A percentile compares a stretch with the other conserved stretches of the same genome.
Evolutionary conservation across 176 grass and related monocot genomes (phyloP).

Genomic region (Oryza glumipatula): DNA sequence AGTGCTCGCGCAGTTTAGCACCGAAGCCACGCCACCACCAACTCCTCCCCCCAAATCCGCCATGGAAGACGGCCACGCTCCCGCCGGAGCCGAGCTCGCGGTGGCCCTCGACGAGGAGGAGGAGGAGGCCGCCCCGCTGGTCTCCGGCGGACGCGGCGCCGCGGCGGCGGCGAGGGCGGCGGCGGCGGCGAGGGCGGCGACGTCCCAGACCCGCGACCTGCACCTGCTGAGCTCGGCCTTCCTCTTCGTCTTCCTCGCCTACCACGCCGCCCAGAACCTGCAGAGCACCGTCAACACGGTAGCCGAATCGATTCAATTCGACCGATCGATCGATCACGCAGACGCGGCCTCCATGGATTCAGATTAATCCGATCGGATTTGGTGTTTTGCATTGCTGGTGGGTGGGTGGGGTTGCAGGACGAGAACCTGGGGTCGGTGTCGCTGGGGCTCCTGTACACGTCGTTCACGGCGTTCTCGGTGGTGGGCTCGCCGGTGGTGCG

Average conservation of each 20-base stretch:
- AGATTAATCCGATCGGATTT: background rate
- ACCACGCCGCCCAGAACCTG: conserved; percentile 95
- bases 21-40: background rate
- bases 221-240: conserved; percentile 84
- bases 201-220: conserved; percentile 47
- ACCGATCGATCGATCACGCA: background rate
- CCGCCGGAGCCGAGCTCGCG: background rate
- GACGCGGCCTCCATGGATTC: background rate
- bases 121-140: conserved; percentile 41
- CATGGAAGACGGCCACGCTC: conserved; percentile 26
- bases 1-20: background rate
- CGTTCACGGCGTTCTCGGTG: conserved; percentile 84
- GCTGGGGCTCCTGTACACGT: conserved; percentile 80
- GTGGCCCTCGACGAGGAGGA: conserved; percentile 26
- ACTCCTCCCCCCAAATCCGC: background rate
- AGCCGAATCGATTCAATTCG: background rate
- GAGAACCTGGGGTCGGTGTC: conserved; percentile 79
- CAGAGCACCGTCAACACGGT: conserved; percentile 97
- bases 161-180: background rate
- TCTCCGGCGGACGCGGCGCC: conserved; percentile 18
- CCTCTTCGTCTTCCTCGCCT: conserved; percentile 95
- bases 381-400: background rate
- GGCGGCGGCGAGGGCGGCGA: too few species aligned
- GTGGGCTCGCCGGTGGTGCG: conserved; percentile 72
- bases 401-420: conserved; percentile 45